Base-by-base conservation (phyloP, 352 stramenopile genomes). In the Phytophthora uliginosa region DNA sequence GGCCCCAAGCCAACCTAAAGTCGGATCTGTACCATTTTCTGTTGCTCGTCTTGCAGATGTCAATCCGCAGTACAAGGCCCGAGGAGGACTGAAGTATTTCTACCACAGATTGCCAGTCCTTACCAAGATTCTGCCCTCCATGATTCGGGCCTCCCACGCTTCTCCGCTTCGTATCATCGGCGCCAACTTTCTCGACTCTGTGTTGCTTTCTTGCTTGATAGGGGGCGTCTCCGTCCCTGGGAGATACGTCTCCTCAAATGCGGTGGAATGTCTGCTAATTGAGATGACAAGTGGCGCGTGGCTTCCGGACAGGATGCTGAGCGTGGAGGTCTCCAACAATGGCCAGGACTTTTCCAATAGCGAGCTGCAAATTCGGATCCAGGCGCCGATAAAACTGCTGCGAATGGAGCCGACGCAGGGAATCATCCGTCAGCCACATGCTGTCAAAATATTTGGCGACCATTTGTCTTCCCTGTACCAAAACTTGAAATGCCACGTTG, bases 291-390 rank as follows among this genome's bases (percentile, higher is more conserved):
- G 20, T 2, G 24, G 36, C 2, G 36, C 63, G 0, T 82, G 69
- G 67, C 22, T 62, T 15, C 18, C 50, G 0, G 69, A 61, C 1
- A 60, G 33, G n/a, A 40, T n/a, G 5, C 7, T 82, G 10, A 73
- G 34, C 26, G 64, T 99, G n/a, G 94, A 99, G 60, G 80, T 98
- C 0, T 94, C 89, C 3, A 98, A 95, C 47, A 99, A 99, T 63
- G 91, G 86, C 0, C 85, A 98, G 62, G 96, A 99, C 56, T 98
- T 97, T 53, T 98, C 92, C 5, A 85, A 91, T 50, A 94, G 75
- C 33, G 88, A 94, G 22, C 74, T 95, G 0, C 72, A 89, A 42
- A 94, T 97, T 56, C 63, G 95, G 22, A 58, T 87, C 1, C 28
- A 78, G 36, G 4, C 60, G 15, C 66, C 71, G 8, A 73, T 88